Evolutionary conservation across 2,329 filamentous ascomycete species (phyloP).

Genomic region (Botrytis aclada): DNA sequence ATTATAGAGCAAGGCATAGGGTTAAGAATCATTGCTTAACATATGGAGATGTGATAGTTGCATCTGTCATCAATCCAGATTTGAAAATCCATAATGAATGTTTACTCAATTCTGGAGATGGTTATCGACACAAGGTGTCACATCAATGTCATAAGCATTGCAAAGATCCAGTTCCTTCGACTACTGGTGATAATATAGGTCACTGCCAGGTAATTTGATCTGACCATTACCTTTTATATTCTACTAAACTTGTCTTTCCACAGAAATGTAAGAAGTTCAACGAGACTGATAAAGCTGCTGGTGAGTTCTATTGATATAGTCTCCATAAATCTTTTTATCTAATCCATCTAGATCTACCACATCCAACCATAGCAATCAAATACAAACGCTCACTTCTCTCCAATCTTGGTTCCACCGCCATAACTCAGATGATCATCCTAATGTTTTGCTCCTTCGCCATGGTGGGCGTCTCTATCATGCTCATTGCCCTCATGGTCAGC

Average conservation of each 20-base stretch:
- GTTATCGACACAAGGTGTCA: slow-evolving; percentile 23
- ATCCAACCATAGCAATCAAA: slow-evolving; percentile 31
- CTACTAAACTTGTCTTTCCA: not conserved
- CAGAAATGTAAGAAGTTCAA: slow-evolving; percentile 30
- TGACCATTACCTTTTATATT: accelerated
- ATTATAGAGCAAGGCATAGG: slow-evolving; percentile 21
- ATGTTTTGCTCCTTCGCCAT: slow-evolving; percentile 25
- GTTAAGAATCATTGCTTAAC: slow-evolving; percentile 26
- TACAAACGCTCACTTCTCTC: slow-evolving; percentile 29
- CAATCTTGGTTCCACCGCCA: slow-evolving; percentile 26
- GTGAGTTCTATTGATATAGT: not conserved
- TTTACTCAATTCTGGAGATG: slow-evolving; percentile 29
- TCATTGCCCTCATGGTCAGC: slow-evolving; percentile 18
- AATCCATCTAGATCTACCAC: slow-evolving; percentile 21
- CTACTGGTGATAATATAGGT: slow-evolving; percentile 25
- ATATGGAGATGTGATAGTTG: slow-evolving; percentile 29
- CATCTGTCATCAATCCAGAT: slow-evolving; percentile 27
- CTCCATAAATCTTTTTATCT: accelerated
- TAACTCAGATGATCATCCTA: slow-evolving; percentile 28
- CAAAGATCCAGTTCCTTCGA: slow-evolving; percentile 24
- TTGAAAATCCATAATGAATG: slow-evolving; percentile 30
- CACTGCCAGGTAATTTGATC: slow-evolving; percentile 23
- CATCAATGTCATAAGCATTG: slow-evolving; percentile 31
- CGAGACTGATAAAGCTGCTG: slow-evolving; percentile 25
- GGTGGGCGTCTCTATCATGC: slow-evolving; percentile 21